These are phyloP conservation scores for Kwoniella pini DNA, from an alignment of 768 basidiomycete genomes.

Conservation along the genomic window DNA sequence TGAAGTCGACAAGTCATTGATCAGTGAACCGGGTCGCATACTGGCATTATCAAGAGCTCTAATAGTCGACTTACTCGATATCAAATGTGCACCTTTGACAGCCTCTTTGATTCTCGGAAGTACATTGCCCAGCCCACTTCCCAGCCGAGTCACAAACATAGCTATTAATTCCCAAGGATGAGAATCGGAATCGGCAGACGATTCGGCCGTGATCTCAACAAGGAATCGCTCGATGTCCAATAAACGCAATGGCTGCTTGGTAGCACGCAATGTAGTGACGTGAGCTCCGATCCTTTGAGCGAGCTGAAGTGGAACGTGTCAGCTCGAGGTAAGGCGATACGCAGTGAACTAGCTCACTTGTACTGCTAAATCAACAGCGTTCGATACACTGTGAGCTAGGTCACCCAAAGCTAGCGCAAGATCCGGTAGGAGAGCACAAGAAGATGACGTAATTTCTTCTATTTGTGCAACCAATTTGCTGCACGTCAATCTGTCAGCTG, in stretches of 20 bases:
- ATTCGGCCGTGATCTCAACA: conserved; percentile 67
- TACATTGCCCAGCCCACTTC: conserved; percentile 69
- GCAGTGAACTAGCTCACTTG: conserved; percentile 61
- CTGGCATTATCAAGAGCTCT: neutral
- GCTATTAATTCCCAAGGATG: conserved; percentile 78
- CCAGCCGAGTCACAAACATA: conserved; percentile 67
- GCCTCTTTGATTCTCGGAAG: conserved; percentile 62
- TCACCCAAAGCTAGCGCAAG: conserved; percentile 38
- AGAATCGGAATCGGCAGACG: conserved; percentile 65
- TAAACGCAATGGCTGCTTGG: conserved; percentile 77
- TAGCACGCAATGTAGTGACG: conserved; percentile 72
- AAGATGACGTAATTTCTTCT: conserved; percentile 73
- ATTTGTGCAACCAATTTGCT: conserved; percentile 87
- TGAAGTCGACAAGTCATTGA: neutral
- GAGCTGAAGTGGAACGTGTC: conserved; percentile 60
- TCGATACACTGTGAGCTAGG: conserved; percentile 60
- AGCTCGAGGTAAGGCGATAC: neutral
- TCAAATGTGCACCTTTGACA: conserved; percentile 72
- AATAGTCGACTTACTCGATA: conserved; percentile 65
- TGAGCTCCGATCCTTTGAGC: conserved; percentile 88
- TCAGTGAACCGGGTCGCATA: neutral
- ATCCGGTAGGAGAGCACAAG: conserved; percentile 65
- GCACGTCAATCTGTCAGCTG: neutral
- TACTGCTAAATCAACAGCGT: conserved; percentile 87
- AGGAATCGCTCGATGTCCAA: conserved; percentile 69